phyloP scores from a whole-genome alignment of 1,284 basidiomycete species.

The Moesziomyces parantarcticus region DNA sequence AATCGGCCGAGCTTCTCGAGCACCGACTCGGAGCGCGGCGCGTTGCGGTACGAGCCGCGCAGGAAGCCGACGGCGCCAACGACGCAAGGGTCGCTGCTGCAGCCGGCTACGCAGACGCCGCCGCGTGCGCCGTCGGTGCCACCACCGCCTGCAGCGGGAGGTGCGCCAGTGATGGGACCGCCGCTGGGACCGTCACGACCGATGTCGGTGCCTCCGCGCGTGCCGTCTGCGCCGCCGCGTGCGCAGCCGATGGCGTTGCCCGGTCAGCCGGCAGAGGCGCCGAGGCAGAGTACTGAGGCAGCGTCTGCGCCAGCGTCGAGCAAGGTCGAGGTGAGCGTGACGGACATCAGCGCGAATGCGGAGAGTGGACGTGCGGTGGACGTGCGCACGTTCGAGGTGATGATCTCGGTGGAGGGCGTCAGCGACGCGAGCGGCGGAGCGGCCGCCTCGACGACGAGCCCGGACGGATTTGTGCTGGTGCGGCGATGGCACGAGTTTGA shows the following conservation, averaged over 20 bases:
- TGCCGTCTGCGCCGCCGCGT: slow-evolving; percentile 31
- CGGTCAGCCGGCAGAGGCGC: slow-evolving; percentile 2
- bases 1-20: slow-evolving; percentile 30
- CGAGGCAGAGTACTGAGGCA: slow-evolving; percentile 12
- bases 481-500: slow-evolving; percentile 63
- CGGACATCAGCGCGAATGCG: slow-evolving; percentile 59
- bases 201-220: slow-evolving; percentile 46
- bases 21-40: slow-evolving; percentile 17
- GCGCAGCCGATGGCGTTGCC: slow-evolving; percentile 27
- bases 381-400: slow-evolving; percentile 54
- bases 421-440: slow-evolving; percentile 11
- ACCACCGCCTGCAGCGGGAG: slow-evolving; percentile 8
- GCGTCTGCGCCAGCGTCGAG: neutral
- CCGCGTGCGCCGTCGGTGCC: slow-evolving; percentile 37
- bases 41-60: slow-evolving; percentile 32
- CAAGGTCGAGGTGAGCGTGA: slow-evolving; percentile 36
- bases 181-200: slow-evolving; percentile 33
- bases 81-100: slow-evolving; percentile 4
- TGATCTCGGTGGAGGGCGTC: slow-evolving; percentile 60
- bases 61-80: slow-evolving; percentile 27
- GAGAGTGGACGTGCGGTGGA: slow-evolving; percentile 51
- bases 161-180: slow-evolving; percentile 32
- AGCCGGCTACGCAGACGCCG: slow-evolving; percentile 31
- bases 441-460: slow-evolving; percentile 9
- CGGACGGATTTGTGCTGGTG: slow-evolving; percentile 61